Evolutionary conservation across 495 filamentous ascomycete species (phyloP).

Genomic region (Podospora comata): DNA sequence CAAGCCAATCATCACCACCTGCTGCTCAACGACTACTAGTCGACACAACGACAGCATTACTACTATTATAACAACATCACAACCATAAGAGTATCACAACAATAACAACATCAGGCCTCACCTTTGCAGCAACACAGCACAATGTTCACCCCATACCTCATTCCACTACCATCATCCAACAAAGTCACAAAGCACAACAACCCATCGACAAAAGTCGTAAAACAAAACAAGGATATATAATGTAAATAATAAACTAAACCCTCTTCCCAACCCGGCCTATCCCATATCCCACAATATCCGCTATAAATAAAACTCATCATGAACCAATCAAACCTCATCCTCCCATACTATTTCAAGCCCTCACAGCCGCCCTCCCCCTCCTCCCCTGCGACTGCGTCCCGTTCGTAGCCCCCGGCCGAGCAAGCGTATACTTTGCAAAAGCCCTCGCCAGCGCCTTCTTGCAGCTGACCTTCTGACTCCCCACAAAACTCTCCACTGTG

Average conservation of each 20-base stretch:
- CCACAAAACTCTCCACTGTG: slow-evolving; percentile 93
- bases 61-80: no score
- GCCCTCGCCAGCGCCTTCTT: slow-evolving; percentile 96
- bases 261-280: background rate
- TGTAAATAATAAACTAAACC: background rate
- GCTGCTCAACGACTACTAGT: no score
- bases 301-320: background rate
- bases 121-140: background rate
- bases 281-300: background rate
- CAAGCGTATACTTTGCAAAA: slow-evolving; percentile 89
- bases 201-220: background rate
- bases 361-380: background rate
- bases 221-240: background rate
- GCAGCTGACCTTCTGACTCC: slow-evolving; percentile 93
- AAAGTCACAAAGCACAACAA: background rate
- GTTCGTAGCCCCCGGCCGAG: slow-evolving; percentile 36
- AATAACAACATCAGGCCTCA: no score
- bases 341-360: background rate
- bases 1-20: background rate
- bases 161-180: background rate
- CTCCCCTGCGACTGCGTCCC: slow-evolving; percentile 1
- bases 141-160: background rate
- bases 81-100: no score
- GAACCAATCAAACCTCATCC: background rate
- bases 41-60: no score